phyloP scores from a whole-genome alignment of 139 green algal genomes.

The Chlorella sorokiniana region DNA sequence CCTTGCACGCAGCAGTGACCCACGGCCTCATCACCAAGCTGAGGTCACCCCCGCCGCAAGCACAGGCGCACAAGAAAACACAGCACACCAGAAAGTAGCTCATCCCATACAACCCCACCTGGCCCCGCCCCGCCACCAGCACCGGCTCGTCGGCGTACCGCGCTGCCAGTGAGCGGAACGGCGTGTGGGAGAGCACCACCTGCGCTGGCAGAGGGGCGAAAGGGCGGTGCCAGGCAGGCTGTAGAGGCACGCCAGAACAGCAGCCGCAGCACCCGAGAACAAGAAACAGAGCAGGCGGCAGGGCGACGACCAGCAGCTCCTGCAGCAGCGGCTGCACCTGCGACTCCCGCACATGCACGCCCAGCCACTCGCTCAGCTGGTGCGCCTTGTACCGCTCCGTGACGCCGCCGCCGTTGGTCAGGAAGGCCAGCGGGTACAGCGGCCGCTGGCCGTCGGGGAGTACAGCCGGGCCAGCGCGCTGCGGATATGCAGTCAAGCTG shows the following conservation, averaged over 20 bases:
- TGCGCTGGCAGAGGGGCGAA: slow-evolving; percentile 32
- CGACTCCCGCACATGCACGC: slow-evolving; percentile 54
- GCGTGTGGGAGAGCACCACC: slow-evolving; percentile 83
- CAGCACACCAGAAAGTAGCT: not conserved
- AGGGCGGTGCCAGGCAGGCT: not conserved
- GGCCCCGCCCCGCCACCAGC: slow-evolving; percentile 63
- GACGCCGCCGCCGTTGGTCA: slow-evolving; percentile 86
- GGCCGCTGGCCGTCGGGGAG: slow-evolving; percentile 38
- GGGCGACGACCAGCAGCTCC: no score
- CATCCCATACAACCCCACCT: slow-evolving; percentile 17
- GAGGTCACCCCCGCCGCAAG: no score
- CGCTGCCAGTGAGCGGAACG: slow-evolving; percentile 63
- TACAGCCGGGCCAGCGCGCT: slow-evolving; percentile 63
- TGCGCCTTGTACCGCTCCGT: slow-evolving; percentile 72
- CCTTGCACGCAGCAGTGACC: no score
- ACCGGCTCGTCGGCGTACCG: slow-evolving; percentile 59
- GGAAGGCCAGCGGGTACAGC: slow-evolving; percentile 60
- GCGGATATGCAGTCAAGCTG: not conserved
- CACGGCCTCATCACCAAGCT: no score
- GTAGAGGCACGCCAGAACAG: not conserved
- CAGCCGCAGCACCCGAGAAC: no score
- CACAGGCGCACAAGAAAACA: not conserved
- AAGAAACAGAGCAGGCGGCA: no score
- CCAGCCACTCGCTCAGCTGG: slow-evolving; percentile 72
- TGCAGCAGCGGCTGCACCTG: no score